Evolutionary conservation across 1,139 yeast genomes (phyloP), one percentile per base, ranked within the genome.

Genomic region (Debaryomycetaceae sp.): DNA sequence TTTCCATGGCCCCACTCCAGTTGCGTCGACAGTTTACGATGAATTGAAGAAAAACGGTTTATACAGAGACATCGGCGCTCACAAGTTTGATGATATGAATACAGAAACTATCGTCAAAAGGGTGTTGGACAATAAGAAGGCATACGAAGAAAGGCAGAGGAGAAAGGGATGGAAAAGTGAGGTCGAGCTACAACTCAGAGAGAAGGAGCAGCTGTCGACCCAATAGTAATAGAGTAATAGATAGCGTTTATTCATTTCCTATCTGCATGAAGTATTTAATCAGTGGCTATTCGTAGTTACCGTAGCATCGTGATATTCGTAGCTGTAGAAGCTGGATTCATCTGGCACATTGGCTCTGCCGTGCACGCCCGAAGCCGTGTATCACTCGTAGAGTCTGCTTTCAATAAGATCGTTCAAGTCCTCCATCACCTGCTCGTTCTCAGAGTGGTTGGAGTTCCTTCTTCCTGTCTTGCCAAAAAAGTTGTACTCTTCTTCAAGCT

Each of bases 121-220:
- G 33, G 92, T 86, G 8, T 68, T 86, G 52, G 65, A 67, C 36
- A 80, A 83, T 57, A 73, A 85, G 47, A 74, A 72, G 40, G 80
- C 81, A 13, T 86, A 81, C 56, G 92, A 85, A 59, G 94, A 83
- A 50, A 77, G 95, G 51, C 95, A 86, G 59, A 70, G 81, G 48
- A 78, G 78, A 47, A 86, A 86, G 64, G 92, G 92, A 5, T 82
- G 87, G 84, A 85, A 86, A 63, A 67, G 39, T 11, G 72, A 68
- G 45, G 53, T 55, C 11, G 75, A 70, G 45, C 49, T 47, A 40
- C 52, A 53, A 40, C 51, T 71, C 34, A 50, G 56, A 43, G 62
- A 56, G 14, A 17, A 32, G 18, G 37, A 35, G 17, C 26, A 28
- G 14, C 26, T 8, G 7, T 22, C 26, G 7, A 22, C 26, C 11